Evolutionary conservation across 2,329 filamentous ascomycete genomes (phyloP).

Genomic region (Fusarium sp.): DNA sequence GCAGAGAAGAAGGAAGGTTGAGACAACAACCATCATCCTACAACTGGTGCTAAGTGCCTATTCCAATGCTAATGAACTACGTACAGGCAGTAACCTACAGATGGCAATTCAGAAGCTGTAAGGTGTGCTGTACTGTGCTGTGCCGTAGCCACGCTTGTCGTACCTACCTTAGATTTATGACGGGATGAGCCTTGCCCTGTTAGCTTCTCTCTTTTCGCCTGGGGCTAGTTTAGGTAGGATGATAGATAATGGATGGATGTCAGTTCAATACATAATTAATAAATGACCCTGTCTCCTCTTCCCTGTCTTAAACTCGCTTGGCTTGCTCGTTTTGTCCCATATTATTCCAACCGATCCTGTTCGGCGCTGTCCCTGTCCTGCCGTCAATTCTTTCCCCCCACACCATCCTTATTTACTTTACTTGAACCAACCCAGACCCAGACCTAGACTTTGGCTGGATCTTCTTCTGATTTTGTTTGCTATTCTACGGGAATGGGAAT

Average conservation of each 20-base stretch:
- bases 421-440: neutral
- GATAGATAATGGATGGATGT: neutral
- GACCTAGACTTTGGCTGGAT: neutral
- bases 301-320: slow-evolving; percentile 20
- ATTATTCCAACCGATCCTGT: neutral
- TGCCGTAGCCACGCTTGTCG: slow-evolving; percentile 10
- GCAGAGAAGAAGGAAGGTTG: slow-evolving; percentile 5
- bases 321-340: slow-evolving; percentile 15
- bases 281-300: slow-evolving; percentile 32
- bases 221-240: slow-evolving; percentile 3
- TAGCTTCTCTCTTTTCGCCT: slow-evolving; percentile 8
- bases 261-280: slow-evolving; percentile 25
- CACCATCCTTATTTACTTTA: slow-evolving; percentile 8
- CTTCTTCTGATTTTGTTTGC: slow-evolving; percentile 11
- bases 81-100: too few relatives aligned
- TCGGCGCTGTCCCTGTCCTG: neutral
- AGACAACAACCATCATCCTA: slow-evolving; percentile 1
- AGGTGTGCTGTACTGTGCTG: neutral
- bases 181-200: neutral
- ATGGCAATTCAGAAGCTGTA: neutral
- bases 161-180: slow-evolving; percentile 5
- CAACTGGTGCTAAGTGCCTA: neutral
- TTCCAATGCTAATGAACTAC: neutral
- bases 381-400: slow-evolving; percentile 17
- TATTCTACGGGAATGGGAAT: slow-evolving; percentile 15